Percentiles rank a stretch among this genome's conserved stretches.
Evolutionary conservation across 257 asterid species (phyloP).

Genomic region (Ilex aquifolium): DNA sequence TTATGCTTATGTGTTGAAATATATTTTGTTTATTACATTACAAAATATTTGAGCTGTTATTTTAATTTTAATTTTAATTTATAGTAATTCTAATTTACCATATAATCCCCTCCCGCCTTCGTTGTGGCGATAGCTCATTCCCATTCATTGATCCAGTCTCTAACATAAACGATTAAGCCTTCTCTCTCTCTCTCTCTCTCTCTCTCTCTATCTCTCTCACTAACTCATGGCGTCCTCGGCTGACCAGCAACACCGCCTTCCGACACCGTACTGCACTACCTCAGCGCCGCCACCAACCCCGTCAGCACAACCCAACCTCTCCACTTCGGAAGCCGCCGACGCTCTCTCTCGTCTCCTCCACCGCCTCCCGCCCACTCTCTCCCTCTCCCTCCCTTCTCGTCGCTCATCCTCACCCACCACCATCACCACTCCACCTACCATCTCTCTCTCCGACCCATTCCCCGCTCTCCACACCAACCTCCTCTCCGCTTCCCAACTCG

Average conservation of each 20-base stretch:
- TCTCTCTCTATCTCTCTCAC: background rate
- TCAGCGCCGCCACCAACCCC: slow-evolving; percentile 84
- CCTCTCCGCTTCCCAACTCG: slow-evolving; percentile 44
- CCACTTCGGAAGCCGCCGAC: slow-evolving; percentile 32
- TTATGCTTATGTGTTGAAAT: too few species aligned
- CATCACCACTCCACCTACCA: slow-evolving; percentile 27
- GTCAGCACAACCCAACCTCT: slow-evolving; percentile 28
- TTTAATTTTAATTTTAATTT: too few species aligned
- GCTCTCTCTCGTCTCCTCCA: slow-evolving; percentile 52
- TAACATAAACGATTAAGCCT: too few species aligned
- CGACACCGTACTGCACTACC: slow-evolving; percentile 30
- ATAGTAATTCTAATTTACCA: too few species aligned
- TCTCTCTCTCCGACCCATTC: slow-evolving; percentile 38
- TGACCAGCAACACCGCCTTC: slow-evolving; percentile 30
- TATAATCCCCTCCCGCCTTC: too few species aligned
- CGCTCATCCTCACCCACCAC: slow-evolving; percentile 13
- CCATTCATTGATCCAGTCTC: too few species aligned
- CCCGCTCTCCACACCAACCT: slow-evolving; percentile 27
- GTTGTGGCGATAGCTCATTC: too few species aligned
- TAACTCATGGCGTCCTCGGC: slow-evolving; percentile 42
- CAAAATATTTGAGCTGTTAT: too few species aligned
- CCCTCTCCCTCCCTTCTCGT: slow-evolving; percentile 36
- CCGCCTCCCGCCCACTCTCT: slow-evolving; percentile 56
- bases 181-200: background rate
- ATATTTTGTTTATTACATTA: too few species aligned